These are phyloP conservation scores for Hyphodiscus sp. DNA, from an alignment of 2,329 filamentous ascomycete species.

Conservation along the genomic window DNA sequence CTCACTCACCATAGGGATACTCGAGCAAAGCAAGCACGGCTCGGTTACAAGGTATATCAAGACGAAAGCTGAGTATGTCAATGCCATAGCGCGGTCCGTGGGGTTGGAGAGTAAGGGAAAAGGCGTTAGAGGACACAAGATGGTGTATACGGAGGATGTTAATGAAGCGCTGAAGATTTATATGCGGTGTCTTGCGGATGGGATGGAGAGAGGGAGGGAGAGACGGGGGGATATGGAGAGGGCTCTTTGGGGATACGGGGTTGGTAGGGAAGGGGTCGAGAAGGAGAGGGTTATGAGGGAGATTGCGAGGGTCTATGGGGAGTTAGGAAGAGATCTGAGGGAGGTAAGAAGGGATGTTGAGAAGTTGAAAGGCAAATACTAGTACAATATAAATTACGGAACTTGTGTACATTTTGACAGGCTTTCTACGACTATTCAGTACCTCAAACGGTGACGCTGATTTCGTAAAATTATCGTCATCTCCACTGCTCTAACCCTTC, in stretches of 20 bases:
- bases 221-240: conserved; percentile 21
- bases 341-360: conserved; percentile 29
- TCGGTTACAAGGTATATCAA: conserved; percentile 20
- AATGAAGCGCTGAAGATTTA: conserved; percentile 23
- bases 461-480: background rate
- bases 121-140: conserved; percentile 14
- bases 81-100: conserved; percentile 13
- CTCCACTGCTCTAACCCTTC: background rate
- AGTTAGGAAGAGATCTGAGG: conserved; percentile 23
- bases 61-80: conserved; percentile 16
- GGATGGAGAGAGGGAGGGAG: conserved; percentile 23
- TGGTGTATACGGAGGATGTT: conserved; percentile 26
- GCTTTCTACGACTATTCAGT: background rate
- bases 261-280: conserved; percentile 22
- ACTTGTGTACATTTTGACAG: background rate
- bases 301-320: conserved; percentile 28
- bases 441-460: background rate
- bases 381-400: background rate
- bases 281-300: conserved; percentile 30
- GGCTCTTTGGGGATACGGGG: conserved; percentile 27
- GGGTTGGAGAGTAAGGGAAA: conserved; percentile 15
- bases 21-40: conserved; percentile 28
- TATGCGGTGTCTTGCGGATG: conserved; percentile 21
- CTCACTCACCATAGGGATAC: conserved; percentile 19
- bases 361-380: conserved; percentile 22